Evolutionary conservation across 257 asterid species (phyloP).

Genomic region (Solanum sparsipilum): DNA sequence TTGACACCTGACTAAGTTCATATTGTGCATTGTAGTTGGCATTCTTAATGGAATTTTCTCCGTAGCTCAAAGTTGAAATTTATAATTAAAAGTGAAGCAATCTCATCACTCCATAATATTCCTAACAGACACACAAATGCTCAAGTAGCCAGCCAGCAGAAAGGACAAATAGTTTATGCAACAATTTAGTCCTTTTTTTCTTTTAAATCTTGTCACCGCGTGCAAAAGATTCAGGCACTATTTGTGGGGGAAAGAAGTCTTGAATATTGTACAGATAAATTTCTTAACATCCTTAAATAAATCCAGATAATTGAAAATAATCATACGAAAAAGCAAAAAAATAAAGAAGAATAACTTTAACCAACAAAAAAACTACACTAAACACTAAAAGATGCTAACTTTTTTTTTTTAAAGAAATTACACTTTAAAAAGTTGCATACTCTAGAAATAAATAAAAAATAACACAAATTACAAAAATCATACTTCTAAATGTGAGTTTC

Average conservation of each 20-base stretch:
- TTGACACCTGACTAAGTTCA: no score
- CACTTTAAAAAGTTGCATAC: neutral
- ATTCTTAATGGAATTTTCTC: no score
- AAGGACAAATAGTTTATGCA: neutral
- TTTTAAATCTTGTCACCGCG: neutral
- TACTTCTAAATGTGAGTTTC: neutral
- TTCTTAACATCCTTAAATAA: neutral
- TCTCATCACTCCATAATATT: neutral
- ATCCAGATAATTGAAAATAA: neutral
- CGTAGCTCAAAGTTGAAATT: no score
- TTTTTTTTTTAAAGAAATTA: no score
- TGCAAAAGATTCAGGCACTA: neutral
- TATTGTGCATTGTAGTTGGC: no score
- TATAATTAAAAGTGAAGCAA: no score
- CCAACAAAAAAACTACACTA: neutral
- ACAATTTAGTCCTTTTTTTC: neutral
- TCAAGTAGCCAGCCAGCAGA: neutral
- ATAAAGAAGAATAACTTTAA: neutral
- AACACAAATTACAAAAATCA: neutral
- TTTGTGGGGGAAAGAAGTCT: neutral
- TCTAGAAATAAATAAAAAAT: neutral
- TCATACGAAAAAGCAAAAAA: neutral
- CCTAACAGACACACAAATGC: neutral
- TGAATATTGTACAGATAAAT: neutral
- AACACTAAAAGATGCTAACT: no score